These are phyloP conservation scores for Leucocoprinus birnbaumii DNA, from an alignment of 768 basidiomycete genomes.

Conservation along the genomic window DNA sequence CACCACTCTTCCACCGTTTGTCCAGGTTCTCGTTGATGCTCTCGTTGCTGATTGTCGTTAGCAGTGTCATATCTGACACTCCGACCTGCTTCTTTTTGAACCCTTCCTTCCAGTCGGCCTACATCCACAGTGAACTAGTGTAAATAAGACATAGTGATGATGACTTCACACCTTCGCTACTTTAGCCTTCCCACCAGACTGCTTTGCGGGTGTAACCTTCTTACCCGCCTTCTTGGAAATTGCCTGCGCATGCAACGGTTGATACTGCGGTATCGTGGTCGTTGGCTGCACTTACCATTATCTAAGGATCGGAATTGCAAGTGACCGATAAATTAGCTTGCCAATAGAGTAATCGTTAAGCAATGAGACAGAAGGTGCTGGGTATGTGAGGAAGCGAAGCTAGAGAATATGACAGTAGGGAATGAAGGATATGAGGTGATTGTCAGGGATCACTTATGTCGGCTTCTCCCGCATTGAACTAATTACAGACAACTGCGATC, in stretches of 20 bases:
- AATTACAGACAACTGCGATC: not conserved
- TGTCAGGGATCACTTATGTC: not conserved
- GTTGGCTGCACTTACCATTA: slow-evolving; percentile 18
- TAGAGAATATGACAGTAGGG: not conserved
- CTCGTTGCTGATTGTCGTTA: slow-evolving; percentile 96
- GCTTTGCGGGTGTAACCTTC: slow-evolving; percentile 71
- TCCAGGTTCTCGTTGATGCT: slow-evolving; percentile 97
- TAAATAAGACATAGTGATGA: slow-evolving; percentile 7
- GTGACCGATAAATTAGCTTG: not conserved
- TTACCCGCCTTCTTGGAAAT: slow-evolving; percentile 90
- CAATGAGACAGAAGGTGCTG: not conserved
- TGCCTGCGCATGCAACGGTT: slow-evolving; percentile 44
- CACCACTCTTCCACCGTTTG: slow-evolving; percentile 91
- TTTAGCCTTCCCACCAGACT: slow-evolving; percentile 52
- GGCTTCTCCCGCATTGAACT: slow-evolving; percentile 5
- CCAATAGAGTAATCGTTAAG: not conserved
- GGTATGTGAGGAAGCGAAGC: not conserved
- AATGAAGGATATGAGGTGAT: not conserved
- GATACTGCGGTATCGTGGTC: not conserved
- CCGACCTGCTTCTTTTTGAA: slow-evolving; percentile 99
- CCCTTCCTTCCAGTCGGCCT: slow-evolving; percentile 99
- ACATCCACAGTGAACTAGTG: slow-evolving; percentile 3
- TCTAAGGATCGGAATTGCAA: not conserved
- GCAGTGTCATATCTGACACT: slow-evolving; percentile 96
- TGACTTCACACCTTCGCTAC: slow-evolving; percentile 66